Evolutionary conservation across 2,329 filamentous ascomycete species (phyloP), one percentile per base, ranked within the genome.

Genomic region (Neocatenulostroma microsporum): DNA sequence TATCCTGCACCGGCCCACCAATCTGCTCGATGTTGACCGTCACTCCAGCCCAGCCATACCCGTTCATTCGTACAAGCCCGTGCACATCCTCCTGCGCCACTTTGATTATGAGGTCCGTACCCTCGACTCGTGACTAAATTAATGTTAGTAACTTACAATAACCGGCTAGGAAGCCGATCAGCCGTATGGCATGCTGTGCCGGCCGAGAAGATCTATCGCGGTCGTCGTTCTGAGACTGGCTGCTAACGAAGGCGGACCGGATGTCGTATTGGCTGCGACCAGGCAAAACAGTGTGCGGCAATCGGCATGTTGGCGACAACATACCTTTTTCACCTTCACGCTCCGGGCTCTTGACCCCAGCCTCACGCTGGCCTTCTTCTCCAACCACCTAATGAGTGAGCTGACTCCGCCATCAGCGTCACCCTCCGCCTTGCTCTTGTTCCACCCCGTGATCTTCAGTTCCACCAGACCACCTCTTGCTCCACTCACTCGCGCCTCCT

Each of bases 381-480:
- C 60, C 36, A 67, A 49, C 52, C 63, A 67, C 32, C 46, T 45
- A 25, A 62, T 54, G 30, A 67, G 54, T 2, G 58, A 51, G 33
- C 48, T 52, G 37, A 62, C 47, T 8, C 59, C 60, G 21, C 54
- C 46, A 40, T 62, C 61, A 3, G 52, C 43, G 30, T 54, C 55
- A 4, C 49, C 40, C 2, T 53, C 49, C 11, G 56, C 56, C 36
- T 58, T 59, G 54, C 57, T 62, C 34, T 61, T 60, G 32, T 57
- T 53, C 61, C 61, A 66, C 24, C 62, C 62, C 1, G 59, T 62
- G 36, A 67, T 48, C 37, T 52, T 61, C 30, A 67, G 48, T 27
- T 62, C 60, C 6, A 51, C 52, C 21, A 56, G 39, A 10, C 43
- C 48, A 37, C 45, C 44, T 34, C 42, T 40, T 19, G 30, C 21